Evolutionary conservation across 805 yeast genomes (phyloP).

Genomic region (Yamadazyma tumulicola): DNA sequence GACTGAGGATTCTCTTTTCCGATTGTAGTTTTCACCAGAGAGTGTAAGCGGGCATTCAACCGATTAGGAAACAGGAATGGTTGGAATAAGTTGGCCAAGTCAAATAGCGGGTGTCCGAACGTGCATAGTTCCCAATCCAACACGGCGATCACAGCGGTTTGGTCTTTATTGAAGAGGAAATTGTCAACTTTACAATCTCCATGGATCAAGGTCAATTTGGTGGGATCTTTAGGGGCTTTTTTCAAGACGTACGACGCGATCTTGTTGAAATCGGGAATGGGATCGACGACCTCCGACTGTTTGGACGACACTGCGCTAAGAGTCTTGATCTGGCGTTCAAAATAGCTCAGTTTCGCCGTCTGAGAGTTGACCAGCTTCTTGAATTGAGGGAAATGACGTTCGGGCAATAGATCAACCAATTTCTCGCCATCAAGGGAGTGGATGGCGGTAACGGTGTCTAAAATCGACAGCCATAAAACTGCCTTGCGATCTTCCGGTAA

Average conservation of each 20-base stretch:
- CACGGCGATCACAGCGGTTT: constrained; percentile 49
- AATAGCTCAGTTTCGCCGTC: constrained; percentile 32
- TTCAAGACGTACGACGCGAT: constrained; percentile 40
- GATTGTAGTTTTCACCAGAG: constrained; percentile 24
- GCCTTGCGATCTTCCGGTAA: constrained; percentile 21
- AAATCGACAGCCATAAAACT: constrained; percentile 45
- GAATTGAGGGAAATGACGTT: constrained; percentile 42
- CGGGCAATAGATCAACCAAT: constrained; percentile 43
- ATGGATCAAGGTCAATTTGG: constrained; percentile 47
- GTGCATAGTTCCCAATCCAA: constrained; percentile 68
- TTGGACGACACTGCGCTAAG: constrained; percentile 39
- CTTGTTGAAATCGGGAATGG: constrained; percentile 45
- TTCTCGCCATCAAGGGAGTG: constrained; percentile 47
- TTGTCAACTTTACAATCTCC: constrained; percentile 68
- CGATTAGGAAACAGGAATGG: constrained; percentile 46
- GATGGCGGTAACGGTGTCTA: constrained; percentile 45
- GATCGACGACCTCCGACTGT: constrained; percentile 38
- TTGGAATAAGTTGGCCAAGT: constrained; percentile 54
- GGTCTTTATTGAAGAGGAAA: constrained; percentile 55
- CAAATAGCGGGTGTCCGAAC: constrained; percentile 62
- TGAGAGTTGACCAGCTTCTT: constrained; percentile 12
- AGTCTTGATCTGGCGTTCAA: constrained; percentile 52
- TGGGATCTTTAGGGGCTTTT: constrained; percentile 48
- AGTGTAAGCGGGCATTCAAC: constrained; percentile 28
- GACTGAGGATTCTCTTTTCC: constrained; percentile 30